Base-by-base conservation (phyloP, 805 yeast species). In the Myxozyma sirexii region DNA sequence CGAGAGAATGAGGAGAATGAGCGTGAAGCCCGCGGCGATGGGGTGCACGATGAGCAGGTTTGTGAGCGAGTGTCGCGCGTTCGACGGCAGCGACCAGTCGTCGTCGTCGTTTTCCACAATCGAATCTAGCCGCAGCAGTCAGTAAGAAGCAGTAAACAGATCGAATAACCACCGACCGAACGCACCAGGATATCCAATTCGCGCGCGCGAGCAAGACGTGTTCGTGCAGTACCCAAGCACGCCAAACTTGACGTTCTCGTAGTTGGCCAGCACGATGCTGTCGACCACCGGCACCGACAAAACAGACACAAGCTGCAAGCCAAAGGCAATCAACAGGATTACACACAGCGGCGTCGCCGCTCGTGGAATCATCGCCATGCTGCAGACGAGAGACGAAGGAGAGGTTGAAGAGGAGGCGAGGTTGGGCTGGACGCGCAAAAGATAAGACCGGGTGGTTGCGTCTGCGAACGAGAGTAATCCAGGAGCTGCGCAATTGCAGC, bases 1-100 rank as follows among this genome's bases (percentile, higher is more conserved):
- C 0, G 81, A 71, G 58, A 79, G 64, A 1, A 79, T 10, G 51
- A 84, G 70, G 50, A 83, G 72, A 3, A 84, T 67, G 10, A 78
- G 69, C 0, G 87, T 80, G 68, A 84, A 77, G 0, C 82, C 84
- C 1, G 84, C 76, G 0, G 89, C 81, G 3, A 87, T 79, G 0
- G 87, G 85, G 70, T 87, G 94, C 3, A 86, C 88, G 33, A 87
- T 77, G 41, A 88, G 72, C 57, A 87, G 74, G 62, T 79, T 81
- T 1, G 91, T 81, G 7, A 87, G 79, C 1, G 84, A 76, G 56
- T 76, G 80, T 63, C 87, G 76, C 0, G 88, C 84, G 55, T 79
- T 77, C 1, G 87, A 80, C 10, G 90, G 90, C 38, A 85, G 70
- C 3, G 80, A 70, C 63, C 81, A 78, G 26, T 78, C 80, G 8